Evolutionary conservation across 192 early-diverging fungal genomes (phyloP), one percentile per base, ranked within the genome.

Genomic region (Backusella tarrabulga): DNA sequence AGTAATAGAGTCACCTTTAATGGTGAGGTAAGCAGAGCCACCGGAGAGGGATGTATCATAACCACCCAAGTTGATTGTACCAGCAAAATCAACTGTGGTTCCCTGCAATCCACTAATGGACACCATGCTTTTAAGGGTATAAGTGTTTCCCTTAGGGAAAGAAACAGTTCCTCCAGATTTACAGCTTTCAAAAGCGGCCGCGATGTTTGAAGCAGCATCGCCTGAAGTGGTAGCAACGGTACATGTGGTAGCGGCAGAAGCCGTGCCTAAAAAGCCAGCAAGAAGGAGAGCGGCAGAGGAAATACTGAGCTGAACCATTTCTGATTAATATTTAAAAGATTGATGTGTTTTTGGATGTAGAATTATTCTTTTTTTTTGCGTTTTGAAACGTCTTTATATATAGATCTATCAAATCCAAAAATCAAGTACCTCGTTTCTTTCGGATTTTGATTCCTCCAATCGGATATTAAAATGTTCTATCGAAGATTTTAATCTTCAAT

Each of bases 161-260:
- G 63, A 70, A 26, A 77, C 76, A 4, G 41, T 77, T 29, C 70
- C 76, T 32, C 76, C 76, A 63, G 69, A 71, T 34, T 71, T 56
- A 40, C 70, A 77, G 8, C 42, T 38, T 5, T 15, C 63, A 34
- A 77, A 77, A 34, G 76, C 76, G 34, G 26, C 40, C 2, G 32
- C 29, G 6, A 77, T 77, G 26, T 38, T 40, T 11, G 60, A 17
- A 46, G 76, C 54, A 67, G 71, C 76, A 34, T 77, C 76, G 8
- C 26, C 63, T 8, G 40, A 60, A 21, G 38, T 67, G 2, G 69
- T 42, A 35, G 76, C 56, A 40, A 77, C 71, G n/a, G 70, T 72
- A 44, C 56, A 71, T 21, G 70, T 72, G 6, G 38, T 71, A 46
- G 70, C 56, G 14, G 70, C 70, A 44, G 54, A 36, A 23, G 76